phyloP scores from a whole-genome alignment of 1,139 yeast genomes.

The Tardiomyces depauwii region DNA sequence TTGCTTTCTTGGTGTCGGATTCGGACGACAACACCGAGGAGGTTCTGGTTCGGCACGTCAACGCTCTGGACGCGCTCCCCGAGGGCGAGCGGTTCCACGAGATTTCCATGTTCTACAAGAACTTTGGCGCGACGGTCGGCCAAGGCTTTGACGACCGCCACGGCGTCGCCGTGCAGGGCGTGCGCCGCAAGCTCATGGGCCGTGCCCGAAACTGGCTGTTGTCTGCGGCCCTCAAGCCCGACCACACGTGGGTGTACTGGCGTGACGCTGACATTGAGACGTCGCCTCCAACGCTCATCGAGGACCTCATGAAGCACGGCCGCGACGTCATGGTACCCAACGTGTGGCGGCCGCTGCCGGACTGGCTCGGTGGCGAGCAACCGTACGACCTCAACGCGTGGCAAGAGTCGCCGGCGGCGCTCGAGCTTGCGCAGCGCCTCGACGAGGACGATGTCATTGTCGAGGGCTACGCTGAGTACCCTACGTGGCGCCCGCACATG shows the following conservation, averaged over 20 bases:
- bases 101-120: conserved; percentile 50
- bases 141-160: conserved; percentile 78
- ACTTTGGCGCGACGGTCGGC: conserved; percentile 60
- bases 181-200: conserved; percentile 62
- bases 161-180: conserved; percentile 67
- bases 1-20: conserved; percentile 56
- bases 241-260: conserved; percentile 74
- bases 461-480: conserved; percentile 86
- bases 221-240: conserved; percentile 51
- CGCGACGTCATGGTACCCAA: conserved; percentile 71
- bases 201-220: conserved; percentile 63
- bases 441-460: conserved; percentile 86
- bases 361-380: conserved; percentile 81
- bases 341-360: conserved; percentile 88
- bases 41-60: conserved; percentile 33
- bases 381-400: conserved; percentile 87
- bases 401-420: conserved; percentile 80
- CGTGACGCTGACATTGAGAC: conserved; percentile 64
- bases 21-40: conserved; percentile 56
- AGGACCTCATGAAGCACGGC: conserved; percentile 55
- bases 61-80: conserved; percentile 38
- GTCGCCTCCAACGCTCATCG: conserved; percentile 48
- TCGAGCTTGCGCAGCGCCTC: conserved; percentile 62
- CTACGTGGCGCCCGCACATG: conserved; percentile 86
- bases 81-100: conserved; percentile 48